Conservation (phyloP, 371 early-diverging fungal species). For the Polyrhizophydium stewartii region DNA sequence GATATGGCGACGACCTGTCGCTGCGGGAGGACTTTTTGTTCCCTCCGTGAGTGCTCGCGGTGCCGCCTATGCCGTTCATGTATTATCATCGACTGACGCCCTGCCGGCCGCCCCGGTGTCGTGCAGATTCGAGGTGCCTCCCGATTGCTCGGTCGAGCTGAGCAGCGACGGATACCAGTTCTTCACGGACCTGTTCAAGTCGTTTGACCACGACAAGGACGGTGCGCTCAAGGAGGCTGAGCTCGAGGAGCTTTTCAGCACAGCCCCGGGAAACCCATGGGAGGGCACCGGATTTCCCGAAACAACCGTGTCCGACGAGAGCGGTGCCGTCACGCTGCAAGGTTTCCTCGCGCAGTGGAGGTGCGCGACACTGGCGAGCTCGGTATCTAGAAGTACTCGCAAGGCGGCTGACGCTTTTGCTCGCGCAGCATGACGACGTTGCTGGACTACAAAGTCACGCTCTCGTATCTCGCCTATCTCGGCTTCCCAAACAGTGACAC, state of each 20-base stretch:
- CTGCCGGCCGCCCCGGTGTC: not conserved
- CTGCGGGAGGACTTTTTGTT: conserved; percentile 83
- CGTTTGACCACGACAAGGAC: conserved; percentile 92
- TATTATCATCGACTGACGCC: not conserved
- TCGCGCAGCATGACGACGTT: conserved; percentile 83
- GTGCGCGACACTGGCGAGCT: conserved; percentile 27
- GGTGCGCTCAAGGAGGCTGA: conserved; percentile 85
- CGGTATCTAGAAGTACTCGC: not conserved
- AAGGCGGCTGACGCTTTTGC: not conserved
- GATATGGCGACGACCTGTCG: conserved; percentile 89
- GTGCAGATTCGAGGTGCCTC: conserved; percentile 75
- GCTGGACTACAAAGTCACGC: conserved; percentile 78
- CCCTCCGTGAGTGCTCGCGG: conserved; percentile 52
- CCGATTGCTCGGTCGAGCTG: conserved; percentile 87
- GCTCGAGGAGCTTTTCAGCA: conserved; percentile 78
- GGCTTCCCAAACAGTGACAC: conserved; percentile 70
- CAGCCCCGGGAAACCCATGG: conserved; percentile 91
- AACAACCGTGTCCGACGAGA: conserved; percentile 82
- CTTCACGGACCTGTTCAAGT: conserved; percentile 89
- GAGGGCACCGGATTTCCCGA: conserved; percentile 79
- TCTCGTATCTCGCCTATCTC: conserved; percentile 91
- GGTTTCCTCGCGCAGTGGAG: conserved; percentile 97
- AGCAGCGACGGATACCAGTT: conserved; percentile 93
- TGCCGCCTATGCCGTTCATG: not conserved
- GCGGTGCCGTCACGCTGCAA: conserved; percentile 87